phyloP scores from a whole-genome alignment of 768 basidiomycete genomes.

The Phaeolepiota aurea region DNA sequence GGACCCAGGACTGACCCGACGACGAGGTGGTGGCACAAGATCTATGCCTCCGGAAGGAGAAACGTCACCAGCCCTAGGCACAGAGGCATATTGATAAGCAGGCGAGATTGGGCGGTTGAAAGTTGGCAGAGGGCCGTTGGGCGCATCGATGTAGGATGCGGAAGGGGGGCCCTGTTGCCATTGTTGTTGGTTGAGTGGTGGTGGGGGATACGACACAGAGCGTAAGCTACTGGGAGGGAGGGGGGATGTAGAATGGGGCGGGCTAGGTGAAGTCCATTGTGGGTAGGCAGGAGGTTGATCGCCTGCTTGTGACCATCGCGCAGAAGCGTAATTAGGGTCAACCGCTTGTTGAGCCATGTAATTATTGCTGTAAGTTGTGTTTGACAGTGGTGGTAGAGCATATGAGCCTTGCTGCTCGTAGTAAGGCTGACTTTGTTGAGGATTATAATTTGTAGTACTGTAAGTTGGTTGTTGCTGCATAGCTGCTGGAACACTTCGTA shows the following conservation, averaged over 20 bases:
- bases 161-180: conserved; percentile 13
- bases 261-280: conserved; percentile 19
- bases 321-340: conserved; percentile 27
- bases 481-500: conserved; percentile 29
- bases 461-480: conserved; percentile 42
- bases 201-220: conserved; percentile 18
- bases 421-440: conserved; percentile 19
- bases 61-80: conserved; percentile 21
- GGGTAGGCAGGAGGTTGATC: conserved; percentile 15
- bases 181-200: conserved; percentile 10
- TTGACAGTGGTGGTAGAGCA: conserved; percentile 30
- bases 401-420: conserved; percentile 36
- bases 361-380: conserved; percentile 21
- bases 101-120: conserved; percentile 20
- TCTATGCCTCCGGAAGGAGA: conserved; percentile 26
- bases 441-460: conserved; percentile 24
- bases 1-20: conserved; percentile 46
- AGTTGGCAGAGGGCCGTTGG: conserved; percentile 5
- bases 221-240: conserved; percentile 18
- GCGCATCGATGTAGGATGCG: conserved; percentile 15
- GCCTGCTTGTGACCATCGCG: conserved; percentile 31
- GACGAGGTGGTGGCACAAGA: conserved; percentile 48
- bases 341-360: conserved; percentile 24
- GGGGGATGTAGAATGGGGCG: conserved; percentile 1
- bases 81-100: conserved; percentile 21